phyloP scores from a whole-genome alignment of 2,329 filamentous ascomycete genomes.

The Zasmidium citrigriseum region DNA sequence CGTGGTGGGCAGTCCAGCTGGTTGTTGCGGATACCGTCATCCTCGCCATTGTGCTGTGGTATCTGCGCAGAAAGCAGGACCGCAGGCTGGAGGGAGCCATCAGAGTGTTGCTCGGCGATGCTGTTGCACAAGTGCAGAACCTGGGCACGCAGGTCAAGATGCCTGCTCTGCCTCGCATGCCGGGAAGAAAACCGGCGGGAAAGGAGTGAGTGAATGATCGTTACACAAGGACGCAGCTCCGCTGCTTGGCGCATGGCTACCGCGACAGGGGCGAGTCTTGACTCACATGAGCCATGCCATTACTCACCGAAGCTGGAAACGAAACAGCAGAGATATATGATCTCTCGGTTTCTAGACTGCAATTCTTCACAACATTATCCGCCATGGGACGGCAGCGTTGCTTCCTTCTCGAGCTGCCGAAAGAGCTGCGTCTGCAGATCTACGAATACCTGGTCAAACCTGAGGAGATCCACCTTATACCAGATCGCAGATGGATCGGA shows the following conservation, averaged over 20 bases:
- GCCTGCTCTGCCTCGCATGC: constrained; percentile 29
- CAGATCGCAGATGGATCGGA: no score
- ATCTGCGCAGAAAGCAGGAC: constrained; percentile 72
- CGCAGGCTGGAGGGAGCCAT: constrained; percentile 73
- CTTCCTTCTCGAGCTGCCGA: not conserved
- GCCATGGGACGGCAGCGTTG: not conserved
- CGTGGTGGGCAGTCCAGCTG: constrained; percentile 73
- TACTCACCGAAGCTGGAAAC: no score
- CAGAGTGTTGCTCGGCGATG: constrained; percentile 59
- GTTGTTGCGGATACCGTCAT: constrained; percentile 70
- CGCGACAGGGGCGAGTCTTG: no score
- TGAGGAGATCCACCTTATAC: not conserved
- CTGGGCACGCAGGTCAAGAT: constrained; percentile 35
- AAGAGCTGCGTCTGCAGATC: constrained; percentile 5
- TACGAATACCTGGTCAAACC: constrained; percentile 3
- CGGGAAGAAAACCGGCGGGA: constrained; percentile 9
- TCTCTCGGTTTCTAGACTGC: no score
- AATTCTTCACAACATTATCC: no score
- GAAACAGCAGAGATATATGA: no score
- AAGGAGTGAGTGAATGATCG: constrained; percentile 14
- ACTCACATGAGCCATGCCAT: no score
- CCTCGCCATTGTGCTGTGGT: constrained; percentile 66
- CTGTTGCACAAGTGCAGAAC: constrained; percentile 39
- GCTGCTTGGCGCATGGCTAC: no score
- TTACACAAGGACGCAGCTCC: no score